Conservation (phyloP, 306 rosid genomes). For the Pueraria montana region DNA sequence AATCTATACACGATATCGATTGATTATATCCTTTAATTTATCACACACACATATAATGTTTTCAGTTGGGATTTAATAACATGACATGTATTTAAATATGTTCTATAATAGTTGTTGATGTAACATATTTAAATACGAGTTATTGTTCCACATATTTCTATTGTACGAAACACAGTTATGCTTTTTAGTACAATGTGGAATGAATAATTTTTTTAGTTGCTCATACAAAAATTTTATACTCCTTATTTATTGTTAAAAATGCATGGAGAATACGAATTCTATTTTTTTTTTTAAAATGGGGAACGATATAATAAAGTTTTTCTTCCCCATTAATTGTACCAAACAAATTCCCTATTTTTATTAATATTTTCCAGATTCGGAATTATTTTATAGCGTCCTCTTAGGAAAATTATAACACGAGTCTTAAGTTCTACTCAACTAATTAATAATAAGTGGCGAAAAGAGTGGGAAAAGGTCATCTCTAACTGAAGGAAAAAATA, state of each 20-base stretch:
- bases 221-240: background rate
- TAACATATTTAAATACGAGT: no score
- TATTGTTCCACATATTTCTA: no score
- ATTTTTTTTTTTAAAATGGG: background rate
- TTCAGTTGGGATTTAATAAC: no score
- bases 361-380: background rate
- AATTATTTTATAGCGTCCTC: background rate
- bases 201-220: background rate
- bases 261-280: background rate
- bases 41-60: no score
- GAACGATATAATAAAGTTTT: background rate
- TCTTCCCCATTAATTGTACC: background rate
- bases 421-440: constrained; percentile 55
- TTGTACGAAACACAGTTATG: no score
- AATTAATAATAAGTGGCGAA: constrained; percentile 32
- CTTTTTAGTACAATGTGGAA: no score
- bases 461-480: background rate
- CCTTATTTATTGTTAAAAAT: background rate
- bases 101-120: no score
- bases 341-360: background rate
- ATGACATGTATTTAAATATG: no score
- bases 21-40: no score
- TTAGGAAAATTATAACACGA: constrained; percentile 5
- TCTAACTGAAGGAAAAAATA: constrained; percentile 36
- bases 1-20: no score